Base-by-base conservation (phyloP, 805 yeast species). In the Metschnikowia shivogae region DNA sequence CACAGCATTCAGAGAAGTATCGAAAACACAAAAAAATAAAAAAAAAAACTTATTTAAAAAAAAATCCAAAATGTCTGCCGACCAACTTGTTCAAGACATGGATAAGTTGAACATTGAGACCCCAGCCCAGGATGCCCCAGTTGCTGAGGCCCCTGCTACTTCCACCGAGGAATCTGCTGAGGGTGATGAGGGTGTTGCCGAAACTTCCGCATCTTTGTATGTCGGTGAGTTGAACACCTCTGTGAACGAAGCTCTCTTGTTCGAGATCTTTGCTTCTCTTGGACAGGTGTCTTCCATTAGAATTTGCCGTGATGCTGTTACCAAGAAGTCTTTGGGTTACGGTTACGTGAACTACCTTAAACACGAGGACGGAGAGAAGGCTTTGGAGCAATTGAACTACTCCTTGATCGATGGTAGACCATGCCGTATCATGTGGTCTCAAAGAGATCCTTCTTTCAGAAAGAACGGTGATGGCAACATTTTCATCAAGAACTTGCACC, bases 361-460 rank as follows among this genome's bases (percentile, higher is more conserved):
- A 70, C 73, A 78, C 57, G 86, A 78, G 54, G 97, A 93, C 64
- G 98, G 96, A 65, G 89, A 84, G 74, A 83, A 79, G 64, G 99
- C 99, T 52, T 77, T 93, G 68, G 95, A 89, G 67, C 93, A 89
- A 73, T 81, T 93, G 73, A 93, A 92, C 88, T 93, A 93, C 78
- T 73, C 89, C 48, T 82, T 82, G 62, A 83, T 93, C 74, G 90
- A 90, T 72, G 97, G 97, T 64, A 88, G 85, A 64, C 89, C 97
- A 62, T 89, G 97, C 76, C 89, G 99, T 74, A 92, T 93, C 77
- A 93, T 93, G 98, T 89, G 98, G 97, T 89, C 97, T 58, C 98
- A 93, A 78, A 89, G 98, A 76, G 98, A 93, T 70, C 98, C 99
- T 55, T 80, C 96, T 52, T 70, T 83, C 62, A 87, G 99, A 80